Evolutionary conservation across 768 basidiomycete species (phyloP).

Genomic region (Naganishia kalamii): DNA sequence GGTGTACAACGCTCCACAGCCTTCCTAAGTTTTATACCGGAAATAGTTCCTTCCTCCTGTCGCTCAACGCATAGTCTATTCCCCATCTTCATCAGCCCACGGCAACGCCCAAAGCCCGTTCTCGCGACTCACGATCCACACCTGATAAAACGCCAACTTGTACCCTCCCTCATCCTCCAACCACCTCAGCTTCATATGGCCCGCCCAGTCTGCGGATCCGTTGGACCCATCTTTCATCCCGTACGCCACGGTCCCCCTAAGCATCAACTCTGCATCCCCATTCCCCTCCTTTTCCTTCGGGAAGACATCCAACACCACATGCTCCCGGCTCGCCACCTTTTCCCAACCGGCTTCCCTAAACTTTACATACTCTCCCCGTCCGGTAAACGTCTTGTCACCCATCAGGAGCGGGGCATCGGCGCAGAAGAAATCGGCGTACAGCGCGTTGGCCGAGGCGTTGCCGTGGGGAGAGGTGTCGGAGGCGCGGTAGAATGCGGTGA

Average conservation of each 20-base stretch:
- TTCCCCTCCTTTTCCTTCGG: neutral
- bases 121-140: conserved; percentile 15
- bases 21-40: no score
- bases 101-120: neutral
- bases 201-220: conserved; percentile 15
- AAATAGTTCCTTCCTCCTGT: no score
- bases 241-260: conserved; percentile 8
- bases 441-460: neutral
- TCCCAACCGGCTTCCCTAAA: conserved; percentile 11
- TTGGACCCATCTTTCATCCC: conserved; percentile 9
- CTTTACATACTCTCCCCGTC: neutral
- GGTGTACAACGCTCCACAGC: no score
- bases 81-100: neutral
- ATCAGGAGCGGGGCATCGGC: neutral
- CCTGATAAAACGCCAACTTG: conserved; percentile 14
- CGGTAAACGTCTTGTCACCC: conserved; percentile 1
- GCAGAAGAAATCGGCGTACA: conserved; percentile 10
- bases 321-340: neutral
- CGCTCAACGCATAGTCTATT: neutral
- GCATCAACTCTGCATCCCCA: conserved; percentile 8
- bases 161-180: neutral
- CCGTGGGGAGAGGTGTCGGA: conserved; percentile 2
- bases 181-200: neutral
- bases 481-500: conserved; percentile 13
- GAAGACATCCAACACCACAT: conserved; percentile 11